These are phyloP conservation scores for Vitis rupestris DNA, from an alignment of 164 flowering plant species.

Conservation along the genomic window DNA sequence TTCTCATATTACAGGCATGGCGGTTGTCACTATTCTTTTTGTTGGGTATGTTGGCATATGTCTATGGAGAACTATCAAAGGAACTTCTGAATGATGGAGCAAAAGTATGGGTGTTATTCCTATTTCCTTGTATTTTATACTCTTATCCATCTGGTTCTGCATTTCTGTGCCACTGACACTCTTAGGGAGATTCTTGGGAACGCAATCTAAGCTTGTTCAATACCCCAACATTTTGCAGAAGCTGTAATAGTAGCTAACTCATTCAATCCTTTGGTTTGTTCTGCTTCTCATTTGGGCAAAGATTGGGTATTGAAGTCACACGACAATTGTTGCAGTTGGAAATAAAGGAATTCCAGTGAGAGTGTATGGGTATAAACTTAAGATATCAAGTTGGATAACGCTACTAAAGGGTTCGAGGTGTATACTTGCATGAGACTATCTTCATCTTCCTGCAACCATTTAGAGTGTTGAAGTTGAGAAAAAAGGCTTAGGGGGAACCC, in stretches of 20 bases:
- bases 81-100: constrained; percentile 38
- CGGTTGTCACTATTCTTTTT: constrained; percentile 30
- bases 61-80: constrained; percentile 38
- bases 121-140: constrained; percentile 30
- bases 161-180: constrained; percentile 43
- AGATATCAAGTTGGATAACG: constrained; percentile 96
- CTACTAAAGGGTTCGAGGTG: constrained; percentile 79
- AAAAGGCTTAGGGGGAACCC: constrained; percentile 94
- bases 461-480: no score
- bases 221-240: constrained; percentile 8
- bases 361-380: constrained; percentile 30
- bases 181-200: constrained; percentile 36
- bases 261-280: no score
- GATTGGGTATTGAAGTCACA: no score
- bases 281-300: no score
- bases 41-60: constrained; percentile 40
- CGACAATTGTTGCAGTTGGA: no score
- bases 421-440: no score
- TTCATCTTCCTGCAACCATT: no score
- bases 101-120: constrained; percentile 45
- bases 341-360: no score
- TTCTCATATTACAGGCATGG: constrained; percentile 56
- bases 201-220: constrained; percentile 28
- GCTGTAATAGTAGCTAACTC: no score
- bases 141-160: constrained; percentile 42